Evolutionary conservation across 345 rosid genomes (phyloP).

Genomic region (Diplotaxis tenuifolia): DNA sequence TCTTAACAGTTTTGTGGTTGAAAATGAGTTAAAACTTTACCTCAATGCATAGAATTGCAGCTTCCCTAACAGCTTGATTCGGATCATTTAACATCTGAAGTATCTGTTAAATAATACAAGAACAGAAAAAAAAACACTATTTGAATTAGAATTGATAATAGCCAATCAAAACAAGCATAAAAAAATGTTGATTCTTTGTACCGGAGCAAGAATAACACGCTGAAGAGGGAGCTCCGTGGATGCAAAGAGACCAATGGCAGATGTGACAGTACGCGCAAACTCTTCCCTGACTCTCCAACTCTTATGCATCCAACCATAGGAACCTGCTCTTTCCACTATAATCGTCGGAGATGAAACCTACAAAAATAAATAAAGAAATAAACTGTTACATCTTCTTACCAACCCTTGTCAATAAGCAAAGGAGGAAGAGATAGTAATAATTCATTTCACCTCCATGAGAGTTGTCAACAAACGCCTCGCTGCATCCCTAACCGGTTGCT

Average conservation of each 20-base stretch:
- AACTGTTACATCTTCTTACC: not conserved
- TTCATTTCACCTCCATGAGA: conserved; percentile 76
- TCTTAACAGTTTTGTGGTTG: not conserved
- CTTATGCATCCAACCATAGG: conserved; percentile 89
- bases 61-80: conserved; percentile 88
- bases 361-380: not conserved
- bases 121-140: not conserved
- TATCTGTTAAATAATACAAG: conserved; percentile 48
- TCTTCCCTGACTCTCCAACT: conserved; percentile 98
- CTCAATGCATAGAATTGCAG: conserved; percentile 91
- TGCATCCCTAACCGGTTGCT: conserved; percentile 95
- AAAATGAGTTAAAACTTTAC: conserved; percentile 35
- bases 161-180: not conserved
- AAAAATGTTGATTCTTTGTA: conserved; percentile 29
- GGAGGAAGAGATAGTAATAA: not conserved
- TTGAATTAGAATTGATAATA: too few relatives aligned
- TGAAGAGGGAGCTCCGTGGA: conserved; percentile 97
- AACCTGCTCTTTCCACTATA: conserved; percentile 95
- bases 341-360: conserved; percentile 96
- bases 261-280: conserved; percentile 91
- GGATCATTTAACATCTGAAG: conserved; percentile 91
- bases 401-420: not conserved
- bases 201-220: conserved; percentile 91
- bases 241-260: conserved; percentile 84
- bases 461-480: conserved; percentile 93